Conservation (phyloP, 1,284 basidiomycete genomes). For the Cutaneotrichosporon cavernicola region DNA sequence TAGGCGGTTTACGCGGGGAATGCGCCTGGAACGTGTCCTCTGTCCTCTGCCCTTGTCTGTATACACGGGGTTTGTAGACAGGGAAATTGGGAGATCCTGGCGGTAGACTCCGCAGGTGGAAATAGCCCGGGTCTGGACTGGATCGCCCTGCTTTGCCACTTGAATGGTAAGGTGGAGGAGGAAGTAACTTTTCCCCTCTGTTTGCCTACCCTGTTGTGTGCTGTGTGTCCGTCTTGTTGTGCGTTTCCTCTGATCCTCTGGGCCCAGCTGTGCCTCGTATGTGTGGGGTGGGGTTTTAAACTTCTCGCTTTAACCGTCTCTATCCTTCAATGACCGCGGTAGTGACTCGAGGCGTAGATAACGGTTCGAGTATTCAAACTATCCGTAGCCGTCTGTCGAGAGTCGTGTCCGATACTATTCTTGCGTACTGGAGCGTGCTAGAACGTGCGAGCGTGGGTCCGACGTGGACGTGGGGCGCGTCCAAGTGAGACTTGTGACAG, state of each 20-base stretch:
- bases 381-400: too few relatives aligned
- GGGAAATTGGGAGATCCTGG: not conserved
- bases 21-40: not conserved
- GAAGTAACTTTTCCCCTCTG: too few relatives aligned
- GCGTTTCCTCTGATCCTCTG: not conserved
- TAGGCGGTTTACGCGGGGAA: conserved; percentile 1
- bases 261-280: too few relatives aligned
- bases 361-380: too few relatives aligned
- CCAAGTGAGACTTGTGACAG: not conserved
- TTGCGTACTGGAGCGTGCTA: not conserved
- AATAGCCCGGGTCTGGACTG: not conserved
- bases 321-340: too few relatives aligned
- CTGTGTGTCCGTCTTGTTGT: not conserved
- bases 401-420: too few relatives aligned
- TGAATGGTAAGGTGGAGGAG: not conserved
- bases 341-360: too few relatives aligned
- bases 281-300: too few relatives aligned
- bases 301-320: too few relatives aligned
- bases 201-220: too few relatives aligned
- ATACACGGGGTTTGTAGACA: not conserved
- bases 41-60: too few relatives aligned
- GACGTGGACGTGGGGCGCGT: not conserved
- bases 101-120: not conserved
- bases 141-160: not conserved
- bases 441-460: not conserved